Evolutionary conservation across 2,329 filamentous ascomycete species (phyloP).

Genomic region (Colletotrichum incanum): DNA sequence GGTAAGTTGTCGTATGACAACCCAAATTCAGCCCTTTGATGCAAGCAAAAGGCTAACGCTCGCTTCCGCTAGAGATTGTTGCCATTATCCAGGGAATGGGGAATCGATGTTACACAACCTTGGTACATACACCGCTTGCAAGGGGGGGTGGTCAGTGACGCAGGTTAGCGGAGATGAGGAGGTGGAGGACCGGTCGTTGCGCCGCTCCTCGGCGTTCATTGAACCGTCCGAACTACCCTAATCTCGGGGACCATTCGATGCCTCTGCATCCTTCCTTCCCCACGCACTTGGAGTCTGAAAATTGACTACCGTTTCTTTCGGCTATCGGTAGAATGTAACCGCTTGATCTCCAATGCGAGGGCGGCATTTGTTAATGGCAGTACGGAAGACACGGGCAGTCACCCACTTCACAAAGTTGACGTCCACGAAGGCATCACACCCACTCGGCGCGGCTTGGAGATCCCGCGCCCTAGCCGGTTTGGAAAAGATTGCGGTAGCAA

Average conservation of each 20-base stretch:
- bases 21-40: background rate
- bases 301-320: background rate
- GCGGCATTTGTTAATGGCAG: background rate
- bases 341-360: too few species aligned
- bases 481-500: background rate
- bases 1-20: background rate
- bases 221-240: background rate
- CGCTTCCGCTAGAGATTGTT: background rate
- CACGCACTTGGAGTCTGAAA: background rate
- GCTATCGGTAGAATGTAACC: background rate
- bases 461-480: background rate
- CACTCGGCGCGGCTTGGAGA: background rate
- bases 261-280: background rate
- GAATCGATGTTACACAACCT: background rate
- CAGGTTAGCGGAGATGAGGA: background rate
- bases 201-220: slow-evolving; percentile 1
- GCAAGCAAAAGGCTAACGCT: too few species aligned
- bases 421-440: background rate
- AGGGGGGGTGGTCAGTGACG: background rate
- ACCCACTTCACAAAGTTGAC: background rate
- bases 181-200: too few species aligned
- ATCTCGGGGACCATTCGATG: slow-evolving; percentile 6
- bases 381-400: background rate
- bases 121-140: background rate
- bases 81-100: background rate